Evolutionary conservation across 1,284 basidiomycete species (phyloP).

Genomic region (Ustilago curta): DNA sequence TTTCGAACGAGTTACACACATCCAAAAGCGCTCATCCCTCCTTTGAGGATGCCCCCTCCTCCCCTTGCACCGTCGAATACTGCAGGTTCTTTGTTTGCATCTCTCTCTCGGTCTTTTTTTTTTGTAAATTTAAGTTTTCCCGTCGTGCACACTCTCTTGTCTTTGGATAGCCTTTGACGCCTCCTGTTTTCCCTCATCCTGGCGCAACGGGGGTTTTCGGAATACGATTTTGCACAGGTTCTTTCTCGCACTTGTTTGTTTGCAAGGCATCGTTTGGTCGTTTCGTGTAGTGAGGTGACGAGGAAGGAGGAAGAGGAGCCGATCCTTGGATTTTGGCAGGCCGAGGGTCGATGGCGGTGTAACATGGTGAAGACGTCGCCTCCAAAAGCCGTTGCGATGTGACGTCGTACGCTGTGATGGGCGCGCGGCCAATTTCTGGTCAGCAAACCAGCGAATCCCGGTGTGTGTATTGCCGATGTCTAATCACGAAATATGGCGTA

Average conservation of each 20-base stretch:
- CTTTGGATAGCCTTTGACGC: background rate
- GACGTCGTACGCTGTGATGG: slow-evolving; percentile 1
- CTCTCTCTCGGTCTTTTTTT: slow-evolving; percentile 7
- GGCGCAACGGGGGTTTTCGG: slow-evolving; percentile 19
- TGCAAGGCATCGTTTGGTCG: background rate
- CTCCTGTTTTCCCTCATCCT: slow-evolving; percentile 15
- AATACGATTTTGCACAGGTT: slow-evolving; percentile 3
- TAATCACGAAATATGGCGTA: no score
- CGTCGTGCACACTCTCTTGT: background rate
- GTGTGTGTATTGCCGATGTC: no score
- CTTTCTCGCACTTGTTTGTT: background rate
- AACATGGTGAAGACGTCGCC: background rate
- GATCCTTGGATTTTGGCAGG: background rate
- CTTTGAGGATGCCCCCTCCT: background rate
- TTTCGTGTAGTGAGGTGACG: no score
- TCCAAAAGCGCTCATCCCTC: slow-evolving; percentile 41
- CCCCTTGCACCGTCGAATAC: background rate
- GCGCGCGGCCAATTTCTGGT: no score
- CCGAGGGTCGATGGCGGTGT: background rate
- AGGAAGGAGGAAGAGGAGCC: background rate
- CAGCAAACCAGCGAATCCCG: no score
- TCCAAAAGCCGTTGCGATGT: background rate
- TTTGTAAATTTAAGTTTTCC: slow-evolving; percentile 25
- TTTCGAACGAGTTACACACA: background rate
- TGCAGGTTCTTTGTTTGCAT: background rate